A percentile compares a stretch with the other conserved stretches of the same genome.
These are phyloP conservation scores for Daedaleopsis sinensis DNA, from an alignment of 768 basidiomycete genomes.

Conservation along the genomic window DNA sequence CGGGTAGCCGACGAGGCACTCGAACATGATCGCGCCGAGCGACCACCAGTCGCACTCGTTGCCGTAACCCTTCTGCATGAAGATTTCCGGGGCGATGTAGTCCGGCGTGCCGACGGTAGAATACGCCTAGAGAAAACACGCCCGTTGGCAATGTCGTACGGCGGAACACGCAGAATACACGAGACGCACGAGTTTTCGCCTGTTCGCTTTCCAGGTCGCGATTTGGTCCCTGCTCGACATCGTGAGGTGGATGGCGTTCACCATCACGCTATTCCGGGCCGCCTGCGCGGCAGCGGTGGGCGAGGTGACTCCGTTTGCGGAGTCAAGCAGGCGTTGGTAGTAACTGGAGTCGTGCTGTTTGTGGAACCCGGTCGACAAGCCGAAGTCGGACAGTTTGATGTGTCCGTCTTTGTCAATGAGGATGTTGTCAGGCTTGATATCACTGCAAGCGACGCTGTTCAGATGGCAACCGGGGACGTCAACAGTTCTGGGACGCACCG, in stretches of 20 bases:
- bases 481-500: constrained; percentile 55
- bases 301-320: constrained; percentile 51
- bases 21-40: constrained; percentile 97
- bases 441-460: constrained; percentile 50
- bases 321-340: constrained; percentile 86
- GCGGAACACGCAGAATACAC: neutral
- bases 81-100: constrained; percentile 96
- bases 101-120: constrained; percentile 98
- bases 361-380: constrained; percentile 98
- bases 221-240: constrained; percentile 94
- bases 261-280: constrained; percentile 92
- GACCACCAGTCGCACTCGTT: constrained; percentile 99
- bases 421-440: constrained; percentile 99
- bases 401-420: constrained; percentile 97
- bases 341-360: constrained; percentile 97
- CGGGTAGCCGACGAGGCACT: constrained; percentile 95
- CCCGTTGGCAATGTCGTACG: neutral
- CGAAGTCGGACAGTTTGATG: constrained; percentile 97
- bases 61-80: constrained; percentile 95
- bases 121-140: constrained; percentile 65
- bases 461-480: neutral
- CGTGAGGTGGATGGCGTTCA: constrained; percentile 95
- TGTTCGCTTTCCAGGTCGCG: constrained; percentile 98
- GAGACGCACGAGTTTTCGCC: constrained; percentile 80
- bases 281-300: constrained; percentile 39